Conservation (phyloP, 768 basidiomycete genomes). For the Mycena galericulata region DNA sequence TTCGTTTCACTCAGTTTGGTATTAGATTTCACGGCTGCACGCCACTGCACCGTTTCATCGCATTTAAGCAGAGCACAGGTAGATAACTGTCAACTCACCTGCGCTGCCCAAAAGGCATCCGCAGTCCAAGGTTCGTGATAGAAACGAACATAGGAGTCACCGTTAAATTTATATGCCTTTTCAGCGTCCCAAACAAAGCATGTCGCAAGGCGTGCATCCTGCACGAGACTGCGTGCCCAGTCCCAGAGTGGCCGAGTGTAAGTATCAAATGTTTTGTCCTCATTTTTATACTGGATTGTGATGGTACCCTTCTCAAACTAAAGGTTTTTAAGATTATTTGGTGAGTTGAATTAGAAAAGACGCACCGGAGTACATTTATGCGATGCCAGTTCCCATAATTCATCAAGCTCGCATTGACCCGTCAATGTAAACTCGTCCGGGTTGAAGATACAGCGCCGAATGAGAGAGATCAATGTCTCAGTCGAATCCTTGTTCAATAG, state of each 20-base stretch:
- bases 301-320: slow-evolving; percentile 23
- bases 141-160: slow-evolving; percentile 39
- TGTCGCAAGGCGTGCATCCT: slow-evolving; percentile 35
- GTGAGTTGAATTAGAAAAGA: background rate
- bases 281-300: slow-evolving; percentile 30
- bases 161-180: slow-evolving; percentile 43
- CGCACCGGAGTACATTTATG: slow-evolving; percentile 13
- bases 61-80: background rate
- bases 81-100: slow-evolving; percentile 39
- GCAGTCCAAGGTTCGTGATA: slow-evolving; percentile 55
- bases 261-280: slow-evolving; percentile 28
- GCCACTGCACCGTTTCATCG: too few relatives aligned
- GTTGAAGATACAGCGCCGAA: background rate
- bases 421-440: background rate
- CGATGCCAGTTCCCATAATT: slow-evolving; percentile 13
- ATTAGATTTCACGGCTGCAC: too few relatives aligned
- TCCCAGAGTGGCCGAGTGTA: slow-evolving; percentile 40
- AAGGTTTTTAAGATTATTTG: background rate
- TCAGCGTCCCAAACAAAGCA: slow-evolving; percentile 47
- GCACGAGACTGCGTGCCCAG: slow-evolving; percentile 41
- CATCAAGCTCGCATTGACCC: background rate
- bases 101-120: slow-evolving; percentile 50
- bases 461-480: slow-evolving; percentile 1
- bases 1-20: too few relatives aligned
- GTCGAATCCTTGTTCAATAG: slow-evolving; percentile 1